Percentiles rank a stretch among this genome's conserved stretches.
These are phyloP conservation scores for Daldinia decipiens DNA, from an alignment of 495 filamentous ascomycete species.

Conservation along the genomic window DNA sequence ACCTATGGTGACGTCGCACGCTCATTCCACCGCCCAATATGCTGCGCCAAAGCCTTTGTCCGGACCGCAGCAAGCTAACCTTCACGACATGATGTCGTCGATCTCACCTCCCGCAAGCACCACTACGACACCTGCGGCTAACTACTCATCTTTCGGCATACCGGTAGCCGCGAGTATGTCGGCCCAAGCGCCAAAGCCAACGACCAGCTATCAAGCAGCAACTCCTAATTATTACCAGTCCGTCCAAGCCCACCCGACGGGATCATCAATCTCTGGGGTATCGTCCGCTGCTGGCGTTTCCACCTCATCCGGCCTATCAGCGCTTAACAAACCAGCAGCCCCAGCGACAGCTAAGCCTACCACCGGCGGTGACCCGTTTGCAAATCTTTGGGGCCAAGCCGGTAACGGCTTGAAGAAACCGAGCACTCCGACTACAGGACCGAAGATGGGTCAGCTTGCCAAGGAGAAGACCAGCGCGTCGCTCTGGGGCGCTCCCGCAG, in stretches of 20 bases:
- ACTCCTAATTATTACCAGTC: constrained; percentile 96
- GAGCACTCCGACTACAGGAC: constrained; percentile 65
- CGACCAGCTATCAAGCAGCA: constrained; percentile 73
- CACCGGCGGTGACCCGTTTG: constrained; percentile 82
- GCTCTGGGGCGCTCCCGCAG: constrained; percentile 82
- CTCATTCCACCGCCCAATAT: constrained; percentile 73
- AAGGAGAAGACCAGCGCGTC: constrained; percentile 95
- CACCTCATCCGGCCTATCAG: constrained; percentile 46
- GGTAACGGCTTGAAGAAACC: constrained; percentile 84
- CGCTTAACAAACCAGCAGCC: constrained; percentile 50
- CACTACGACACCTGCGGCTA: constrained; percentile 62
- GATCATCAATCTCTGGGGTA: constrained; percentile 43
- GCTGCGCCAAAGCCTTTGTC: constrained; percentile 85
- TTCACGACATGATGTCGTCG: constrained; percentile 83
- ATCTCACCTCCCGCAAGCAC: constrained; percentile 75
- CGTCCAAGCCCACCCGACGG: constrained; percentile 60
- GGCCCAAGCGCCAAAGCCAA: constrained; percentile 64
- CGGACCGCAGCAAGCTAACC: constrained; percentile 78
- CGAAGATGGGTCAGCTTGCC: constrained; percentile 88
- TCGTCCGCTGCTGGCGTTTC: constrained; percentile 42
- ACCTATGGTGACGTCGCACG: constrained; percentile 71
- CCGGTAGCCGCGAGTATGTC: constrained; percentile 56
- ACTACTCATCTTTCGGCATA: constrained; percentile 65
- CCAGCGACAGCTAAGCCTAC: constrained; percentile 64
- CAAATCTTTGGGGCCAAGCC: constrained; percentile 81